Percentiles rank a stretch among this genome's conserved stretches.
phyloP scores from a whole-genome alignment of 2,329 filamentous ascomycete species.

The Paramyrothecium roridum region DNA sequence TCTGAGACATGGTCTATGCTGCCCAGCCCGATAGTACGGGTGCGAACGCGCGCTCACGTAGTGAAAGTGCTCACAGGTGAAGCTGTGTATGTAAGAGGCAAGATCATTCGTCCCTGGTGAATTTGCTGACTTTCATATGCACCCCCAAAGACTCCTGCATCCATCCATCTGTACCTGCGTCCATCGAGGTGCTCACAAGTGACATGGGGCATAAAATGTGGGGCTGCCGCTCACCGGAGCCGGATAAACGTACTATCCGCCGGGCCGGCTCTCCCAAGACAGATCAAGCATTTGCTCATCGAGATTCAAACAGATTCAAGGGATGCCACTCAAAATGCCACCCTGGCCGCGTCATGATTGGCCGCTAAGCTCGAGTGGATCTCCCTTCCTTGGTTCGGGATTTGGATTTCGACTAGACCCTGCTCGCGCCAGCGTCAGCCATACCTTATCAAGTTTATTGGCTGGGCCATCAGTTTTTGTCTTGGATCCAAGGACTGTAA shows the following conservation, averaged over 20 bases:
- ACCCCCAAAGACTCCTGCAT: too few relatives aligned
- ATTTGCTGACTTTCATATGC: too few relatives aligned
- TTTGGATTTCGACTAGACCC: background rate
- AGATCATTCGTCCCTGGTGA: too few relatives aligned
- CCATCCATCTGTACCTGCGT: too few relatives aligned
- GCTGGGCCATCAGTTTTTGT: background rate
- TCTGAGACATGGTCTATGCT: slow-evolving; percentile 42
- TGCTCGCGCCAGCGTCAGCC: background rate
- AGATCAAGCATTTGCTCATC: background rate
- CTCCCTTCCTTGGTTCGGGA: background rate
- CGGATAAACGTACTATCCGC: too few relatives aligned
- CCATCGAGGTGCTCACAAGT: too few relatives aligned
- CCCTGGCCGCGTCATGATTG: background rate
- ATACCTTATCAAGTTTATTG: background rate
- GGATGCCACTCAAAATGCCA: too few relatives aligned
- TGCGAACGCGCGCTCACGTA: too few relatives aligned
- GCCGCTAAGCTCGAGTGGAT: background rate
- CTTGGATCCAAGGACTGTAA: background rate
- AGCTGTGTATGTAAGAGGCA: too few relatives aligned
- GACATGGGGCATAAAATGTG: too few relatives aligned
- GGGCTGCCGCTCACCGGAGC: too few relatives aligned
- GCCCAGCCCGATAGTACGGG: background rate
- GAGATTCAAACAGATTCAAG: background rate
- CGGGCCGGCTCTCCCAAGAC: background rate
- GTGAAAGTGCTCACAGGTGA: too few relatives aligned